Percentiles rank a stretch among this genome's conserved stretches.
Conservation (phyloP, 768 basidiomycete species). For the Naganishia antarctica region DNA sequence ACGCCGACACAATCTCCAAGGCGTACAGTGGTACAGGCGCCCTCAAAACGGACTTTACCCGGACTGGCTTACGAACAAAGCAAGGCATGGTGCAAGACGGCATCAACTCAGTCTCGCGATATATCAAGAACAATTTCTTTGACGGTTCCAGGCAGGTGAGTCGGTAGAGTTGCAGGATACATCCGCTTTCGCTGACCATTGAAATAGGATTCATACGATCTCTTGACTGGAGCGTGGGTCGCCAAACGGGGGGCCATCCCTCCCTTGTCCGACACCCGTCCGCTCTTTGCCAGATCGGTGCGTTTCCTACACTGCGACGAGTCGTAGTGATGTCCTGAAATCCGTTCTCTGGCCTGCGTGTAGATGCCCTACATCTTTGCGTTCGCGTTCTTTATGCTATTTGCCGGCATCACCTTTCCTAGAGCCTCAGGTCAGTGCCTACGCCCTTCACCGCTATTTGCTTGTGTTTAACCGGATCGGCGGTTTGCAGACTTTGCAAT, state of each 20-base stretch:
- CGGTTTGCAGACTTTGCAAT: constrained; percentile 69
- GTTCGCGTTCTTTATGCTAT: constrained; percentile 81
- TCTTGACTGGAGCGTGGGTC: constrained; percentile 64
- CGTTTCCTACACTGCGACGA: background rate
- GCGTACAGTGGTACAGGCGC: constrained; percentile 95
- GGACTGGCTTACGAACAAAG: constrained; percentile 80
- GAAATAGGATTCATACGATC: background rate
- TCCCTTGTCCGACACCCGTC: constrained; percentile 70
- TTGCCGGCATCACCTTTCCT: constrained; percentile 77
- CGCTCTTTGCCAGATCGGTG: constrained; percentile 77
- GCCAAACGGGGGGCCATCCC: constrained; percentile 70
- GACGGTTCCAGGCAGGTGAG: constrained; percentile 83
- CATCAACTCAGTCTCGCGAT: constrained; percentile 73
- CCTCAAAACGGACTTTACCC: constrained; percentile 91
- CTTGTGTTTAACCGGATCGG: background rate
- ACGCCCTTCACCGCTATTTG: background rate
- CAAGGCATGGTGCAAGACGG: constrained; percentile 79
- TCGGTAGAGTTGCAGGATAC: background rate
- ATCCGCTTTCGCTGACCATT: background rate
- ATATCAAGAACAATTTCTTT: constrained; percentile 92
- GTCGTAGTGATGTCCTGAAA: background rate
- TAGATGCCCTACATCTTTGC: constrained; percentile 78
- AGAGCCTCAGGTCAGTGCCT: constrained; percentile 49
- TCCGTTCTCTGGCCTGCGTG: no score
- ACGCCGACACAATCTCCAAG: constrained; percentile 80